Percentiles rank a stretch among this genome's conserved stretches.
phyloP scores from a whole-genome alignment of 2,329 filamentous ascomycete species.

The Zarea fungicola region DNA sequence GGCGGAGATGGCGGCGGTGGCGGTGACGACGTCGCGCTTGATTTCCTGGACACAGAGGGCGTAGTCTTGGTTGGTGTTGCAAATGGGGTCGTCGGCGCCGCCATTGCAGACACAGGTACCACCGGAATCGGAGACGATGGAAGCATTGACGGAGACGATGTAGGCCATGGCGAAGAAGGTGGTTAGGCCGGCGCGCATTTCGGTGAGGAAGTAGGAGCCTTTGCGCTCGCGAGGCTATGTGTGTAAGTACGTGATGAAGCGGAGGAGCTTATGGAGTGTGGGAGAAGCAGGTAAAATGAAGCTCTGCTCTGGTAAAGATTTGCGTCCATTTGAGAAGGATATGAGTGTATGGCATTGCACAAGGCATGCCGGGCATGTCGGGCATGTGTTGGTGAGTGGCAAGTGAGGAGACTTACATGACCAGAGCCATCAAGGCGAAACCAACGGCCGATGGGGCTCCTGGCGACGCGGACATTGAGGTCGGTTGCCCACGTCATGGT shows the following conservation, averaged over 20 bases:
- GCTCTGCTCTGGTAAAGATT: not conserved
- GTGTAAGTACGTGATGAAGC: not conserved
- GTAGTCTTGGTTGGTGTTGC: constrained; percentile 52
- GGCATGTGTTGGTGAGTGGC: not conserved
- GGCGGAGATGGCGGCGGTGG: constrained; percentile 76
- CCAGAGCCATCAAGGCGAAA: constrained; percentile 79
- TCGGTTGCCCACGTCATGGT: constrained; percentile 45
- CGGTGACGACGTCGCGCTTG: constrained; percentile 76
- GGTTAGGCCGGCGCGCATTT: constrained; percentile 75
- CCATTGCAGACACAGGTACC: constrained; percentile 70
- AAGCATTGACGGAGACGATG: constrained; percentile 50
- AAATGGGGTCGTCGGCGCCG: constrained; percentile 45
- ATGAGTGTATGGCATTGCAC: too few species aligned
- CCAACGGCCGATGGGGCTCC: constrained; percentile 61
- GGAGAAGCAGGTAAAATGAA: not conserved
- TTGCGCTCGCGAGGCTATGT: constrained; percentile 62
- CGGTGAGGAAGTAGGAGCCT: constrained; percentile 73
- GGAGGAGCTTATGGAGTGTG: not conserved
- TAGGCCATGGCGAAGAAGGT: constrained; percentile 66
- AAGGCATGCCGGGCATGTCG: too few species aligned
- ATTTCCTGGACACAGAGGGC: constrained; percentile 57
- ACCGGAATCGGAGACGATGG: constrained; percentile 57
- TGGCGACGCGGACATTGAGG: constrained; percentile 55
- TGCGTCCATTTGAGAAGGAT: too few species aligned
- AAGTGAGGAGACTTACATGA: constrained; percentile 56